Base-by-base conservation (phyloP, 768 basidiomycete species). In the Hypsizygus marmoreus region DNA sequence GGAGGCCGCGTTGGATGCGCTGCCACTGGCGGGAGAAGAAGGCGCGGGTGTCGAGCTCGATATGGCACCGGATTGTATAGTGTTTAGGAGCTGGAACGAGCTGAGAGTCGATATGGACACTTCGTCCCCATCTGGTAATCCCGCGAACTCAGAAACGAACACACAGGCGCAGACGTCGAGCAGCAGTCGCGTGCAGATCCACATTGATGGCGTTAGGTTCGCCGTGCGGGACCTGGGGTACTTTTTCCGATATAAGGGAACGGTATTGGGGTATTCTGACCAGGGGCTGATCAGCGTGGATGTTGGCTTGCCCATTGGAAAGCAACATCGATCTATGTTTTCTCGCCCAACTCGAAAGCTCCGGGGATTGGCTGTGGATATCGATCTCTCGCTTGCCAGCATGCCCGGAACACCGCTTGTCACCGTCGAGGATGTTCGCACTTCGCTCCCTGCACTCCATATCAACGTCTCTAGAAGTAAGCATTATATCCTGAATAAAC, bases 401-500 rank as follows among this genome's bases (percentile, higher is more conserved):
- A 16, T 22, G 19, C 38, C 36, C 40, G 50, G 39, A 50, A 2
- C 11, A 28, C 65, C 64, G 0, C 53, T 67, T 1, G 70, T 72
- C 59, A 54, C 49, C 22, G 60, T 72, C 19, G 26, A 64, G 34
- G 57, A 64, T 42, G 67, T 72, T 6, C 43, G 61, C 19, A 59
- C 63, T 1, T 32, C 57, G 13, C 37, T 68, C 20, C 55, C 56
- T 4, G 66, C 64, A 5, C 55, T 71, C 6, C 49, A 51, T 4
- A 64, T 72, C 40, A 48, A 49, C 34, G 57, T 74, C 31, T 57
- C 63, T 23, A 43, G 66, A 42, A 71, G 68, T 50, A 59, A 63
- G 38, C 71, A 74, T 39, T 72, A 69, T 69, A 61, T 72, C 28
- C 40, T 72, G 16, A 72, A 72, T 51, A 72, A 66, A 19, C 34